Evolutionary conservation across 495 filamentous ascomycete genomes (phyloP).

Genomic region (Oleoguttula mirabilis): DNA sequence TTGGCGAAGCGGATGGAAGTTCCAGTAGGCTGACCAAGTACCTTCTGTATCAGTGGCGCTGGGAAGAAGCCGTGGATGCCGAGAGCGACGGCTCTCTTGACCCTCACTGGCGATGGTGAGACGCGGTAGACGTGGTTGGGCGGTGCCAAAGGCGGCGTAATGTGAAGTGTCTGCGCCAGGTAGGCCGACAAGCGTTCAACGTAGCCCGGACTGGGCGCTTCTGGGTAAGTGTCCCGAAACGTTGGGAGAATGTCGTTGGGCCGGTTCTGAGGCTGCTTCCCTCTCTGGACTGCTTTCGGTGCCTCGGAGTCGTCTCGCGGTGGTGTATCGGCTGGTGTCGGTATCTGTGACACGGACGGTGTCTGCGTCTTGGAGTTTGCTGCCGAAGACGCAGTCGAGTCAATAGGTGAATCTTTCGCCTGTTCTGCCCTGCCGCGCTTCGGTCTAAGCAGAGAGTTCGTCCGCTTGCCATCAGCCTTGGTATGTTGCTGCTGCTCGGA

Average conservation of each 20-base stretch:
- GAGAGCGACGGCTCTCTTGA: slow-evolving; percentile 79
- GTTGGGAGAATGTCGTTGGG: slow-evolving; percentile 28
- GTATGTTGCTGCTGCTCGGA: slow-evolving; percentile 22
- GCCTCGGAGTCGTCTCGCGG: slow-evolving; percentile 2
- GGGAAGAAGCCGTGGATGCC: slow-evolving; percentile 94
- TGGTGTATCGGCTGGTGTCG: slow-evolving; percentile 9
- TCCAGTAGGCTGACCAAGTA: slow-evolving; percentile 88
- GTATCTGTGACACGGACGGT: slow-evolving; percentile 8
- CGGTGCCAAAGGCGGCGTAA: slow-evolving; percentile 35
- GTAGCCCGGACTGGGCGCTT: slow-evolving; percentile 13
- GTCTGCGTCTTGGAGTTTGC: slow-evolving; percentile 7
- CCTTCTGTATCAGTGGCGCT: slow-evolving; percentile 64
- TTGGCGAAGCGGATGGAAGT: slow-evolving; percentile 90
- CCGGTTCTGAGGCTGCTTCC: slow-evolving; percentile 13
- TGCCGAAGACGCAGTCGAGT: neutral
- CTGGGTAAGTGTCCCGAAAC: slow-evolving; percentile 26
- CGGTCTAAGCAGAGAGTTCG: slow-evolving; percentile 10
- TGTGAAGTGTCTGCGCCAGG: slow-evolving; percentile 11
- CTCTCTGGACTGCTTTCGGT: slow-evolving; percentile 1
- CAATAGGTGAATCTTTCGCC: neutral
- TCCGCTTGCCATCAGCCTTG: neutral
- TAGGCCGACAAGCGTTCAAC: slow-evolving; percentile 17
- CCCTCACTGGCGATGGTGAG: slow-evolving; percentile 53
- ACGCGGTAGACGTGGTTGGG: slow-evolving; percentile 54
- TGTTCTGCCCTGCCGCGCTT: slow-evolving; percentile 12